Conservation (phyloP, 2,329 filamentous ascomycete species). For the Mycosphaerella sp. region DNA sequence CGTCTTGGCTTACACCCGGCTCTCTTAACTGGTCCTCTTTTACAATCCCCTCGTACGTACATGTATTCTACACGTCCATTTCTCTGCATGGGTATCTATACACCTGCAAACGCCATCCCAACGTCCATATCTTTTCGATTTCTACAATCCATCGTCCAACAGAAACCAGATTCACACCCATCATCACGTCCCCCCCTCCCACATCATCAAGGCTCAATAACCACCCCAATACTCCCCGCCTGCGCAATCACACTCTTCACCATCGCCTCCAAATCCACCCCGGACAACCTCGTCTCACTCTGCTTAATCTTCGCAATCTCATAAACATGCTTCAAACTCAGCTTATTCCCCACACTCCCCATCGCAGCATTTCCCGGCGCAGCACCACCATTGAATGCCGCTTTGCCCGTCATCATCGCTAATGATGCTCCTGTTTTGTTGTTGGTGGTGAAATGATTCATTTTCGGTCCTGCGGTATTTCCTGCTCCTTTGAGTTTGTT, state of each 20-base stretch:
- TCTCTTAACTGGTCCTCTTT: neutral
- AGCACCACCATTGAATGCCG: conserved; percentile 24
- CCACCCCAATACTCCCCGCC: conserved; percentile 46
- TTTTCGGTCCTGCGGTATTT: conserved; percentile 43
- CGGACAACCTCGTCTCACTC: conserved; percentile 43
- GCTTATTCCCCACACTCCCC: conserved; percentile 72
- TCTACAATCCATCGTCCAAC: too few species aligned
- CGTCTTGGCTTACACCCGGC: neutral
- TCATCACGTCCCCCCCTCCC: neutral
- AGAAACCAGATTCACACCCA: too few species aligned
- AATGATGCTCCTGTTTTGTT: conserved; percentile 33
- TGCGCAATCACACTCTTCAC: conserved; percentile 62
- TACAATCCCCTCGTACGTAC: neutral
- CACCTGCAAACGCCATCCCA: conserved; percentile 6
- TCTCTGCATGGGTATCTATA: too few species aligned
- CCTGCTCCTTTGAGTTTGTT: conserved; percentile 68
- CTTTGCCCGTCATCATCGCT: conserved; percentile 36
- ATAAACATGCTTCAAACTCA: conserved; percentile 92
- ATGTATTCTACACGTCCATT: too few species aligned
- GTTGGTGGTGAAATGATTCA: too few species aligned
- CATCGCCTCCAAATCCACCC: conserved; percentile 79
- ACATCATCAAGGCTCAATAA: conserved; percentile 41
- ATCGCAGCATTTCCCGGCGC: conserved; percentile 55
- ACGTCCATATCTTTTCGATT: too few species aligned
- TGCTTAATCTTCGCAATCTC: conserved; percentile 97